Base-by-base conservation (phyloP, 1,284 basidiomycete species). In the Ustilago trichophora region DNA sequence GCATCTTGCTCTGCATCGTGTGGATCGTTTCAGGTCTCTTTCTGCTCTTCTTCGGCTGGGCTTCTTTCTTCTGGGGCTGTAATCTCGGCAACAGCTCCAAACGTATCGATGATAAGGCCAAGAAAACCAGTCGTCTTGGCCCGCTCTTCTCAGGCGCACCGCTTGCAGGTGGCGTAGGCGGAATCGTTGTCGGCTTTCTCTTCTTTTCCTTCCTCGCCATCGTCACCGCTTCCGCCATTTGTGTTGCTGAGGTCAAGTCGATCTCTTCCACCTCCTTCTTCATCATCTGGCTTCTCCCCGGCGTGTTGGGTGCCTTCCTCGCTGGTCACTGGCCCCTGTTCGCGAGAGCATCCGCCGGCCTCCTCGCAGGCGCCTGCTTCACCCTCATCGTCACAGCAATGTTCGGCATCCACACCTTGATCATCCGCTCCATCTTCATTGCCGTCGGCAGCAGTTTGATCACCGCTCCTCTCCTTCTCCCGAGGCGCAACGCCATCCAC, bases 361-460 rank as follows among this genome's bases (percentile, higher is more conserved):
- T 78, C 7, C 49, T 71, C 4, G 64, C 54, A 7, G 72, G 64
- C 5, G 56, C 67, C 3, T 63, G 58, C 27, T 33, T 72, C 16
- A 67, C 70, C n/a, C 37, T 75, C 18, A 41, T 76, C 36, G 37
- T 75, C 15, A 76, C 76, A 4, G 76, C 76, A 15, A 55, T 73
- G 36, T 76, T 76, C 34, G 76, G 76, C 37, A 73, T 78, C 16
- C 67, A 73, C 48, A 73, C 73, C 2, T 37, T 78, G 25, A 56
- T 75, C 44, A 68, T 75, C 32, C 72, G 76, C 5, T 45, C 56
- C 31, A 48, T 75, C 42, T 32, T 76, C 31, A 35, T 78, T n/a
- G 42, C 52, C 15, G 45, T 78, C 24, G 64, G 58, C 38, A 56
- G 60, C 22, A 51, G 47, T 16, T 46, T 76, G 27, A 57, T 78